Evolutionary conservation across 2,329 filamentous ascomycete species (phyloP).

Genomic region (Waltergamsia citrina): DNA sequence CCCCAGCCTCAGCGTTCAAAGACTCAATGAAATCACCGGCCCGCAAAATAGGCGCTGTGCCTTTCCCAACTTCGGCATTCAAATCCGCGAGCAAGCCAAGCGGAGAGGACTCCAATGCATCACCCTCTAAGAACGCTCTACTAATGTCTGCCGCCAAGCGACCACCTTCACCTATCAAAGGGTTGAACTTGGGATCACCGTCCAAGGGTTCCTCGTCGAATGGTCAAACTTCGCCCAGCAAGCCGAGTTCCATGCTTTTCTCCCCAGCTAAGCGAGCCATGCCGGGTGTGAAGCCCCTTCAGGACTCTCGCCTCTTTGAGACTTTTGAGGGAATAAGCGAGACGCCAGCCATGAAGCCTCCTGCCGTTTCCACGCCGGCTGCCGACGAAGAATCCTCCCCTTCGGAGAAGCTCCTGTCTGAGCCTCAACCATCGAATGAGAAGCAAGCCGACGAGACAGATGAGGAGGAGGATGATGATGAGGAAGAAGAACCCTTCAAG

Average conservation of each 20-base stretch:
- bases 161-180: conserved; percentile 33
- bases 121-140: conserved; percentile 28
- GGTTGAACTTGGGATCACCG: conserved; percentile 17
- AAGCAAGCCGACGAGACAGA: no score
- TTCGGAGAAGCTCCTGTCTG: conserved; percentile 26
- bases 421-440: conserved; percentile 11
- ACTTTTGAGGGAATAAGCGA: conserved; percentile 12
- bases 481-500: conserved; percentile 20
- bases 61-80: conserved; percentile 21
- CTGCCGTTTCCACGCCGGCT: conserved; percentile 20
- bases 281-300: conserved; percentile 21
- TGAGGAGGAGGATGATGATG: conserved; percentile 9
- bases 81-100: conserved; percentile 11
- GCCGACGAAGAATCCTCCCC: conserved; percentile 13
- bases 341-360: conserved; percentile 25
- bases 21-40: conserved; percentile 48
- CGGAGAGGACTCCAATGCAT: conserved; percentile 10
- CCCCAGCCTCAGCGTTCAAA: conserved; percentile 41
- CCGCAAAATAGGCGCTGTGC: conserved; percentile 25
- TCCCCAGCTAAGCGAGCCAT: conserved; percentile 41
- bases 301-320: conserved; percentile 13
- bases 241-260: conserved; percentile 32
- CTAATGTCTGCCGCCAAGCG: conserved; percentile 43
- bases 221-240: no score
- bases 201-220: no score